These are phyloP conservation scores for Lavandula angustifolia DNA, from an alignment of 257 asterid species.

Conservation along the genomic window DNA sequence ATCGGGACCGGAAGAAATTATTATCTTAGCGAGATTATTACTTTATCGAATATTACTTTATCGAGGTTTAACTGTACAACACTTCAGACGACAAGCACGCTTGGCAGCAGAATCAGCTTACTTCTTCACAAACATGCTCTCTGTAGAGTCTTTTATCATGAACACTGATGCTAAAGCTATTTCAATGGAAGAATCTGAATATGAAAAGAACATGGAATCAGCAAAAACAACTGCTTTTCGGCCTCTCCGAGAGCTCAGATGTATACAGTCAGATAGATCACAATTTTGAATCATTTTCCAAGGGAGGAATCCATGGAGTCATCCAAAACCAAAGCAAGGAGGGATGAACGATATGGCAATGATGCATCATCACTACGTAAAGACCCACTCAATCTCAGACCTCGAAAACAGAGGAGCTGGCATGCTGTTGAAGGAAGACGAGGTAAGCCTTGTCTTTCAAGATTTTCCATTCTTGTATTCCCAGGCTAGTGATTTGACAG, in stretches of 20 bases:
- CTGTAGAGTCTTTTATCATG: constrained; percentile 72
- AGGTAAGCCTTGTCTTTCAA: constrained; percentile 46
- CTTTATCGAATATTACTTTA: no score
- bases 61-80: no score
- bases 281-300: constrained; percentile 34
- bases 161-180: constrained; percentile 68
- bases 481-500: constrained; percentile 66
- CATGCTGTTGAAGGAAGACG: constrained; percentile 65
- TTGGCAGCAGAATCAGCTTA: constrained; percentile 86
- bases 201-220: constrained; percentile 73
- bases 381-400: constrained; percentile 70
- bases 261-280: constrained; percentile 44
- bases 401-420: constrained; percentile 76
- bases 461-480: constrained; percentile 80
- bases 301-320: constrained; percentile 42
- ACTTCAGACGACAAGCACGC: constrained; percentile 80
- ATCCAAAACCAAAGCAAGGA: constrained; percentile 48
- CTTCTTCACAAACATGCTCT: constrained; percentile 90
- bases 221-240: constrained; percentile 67
- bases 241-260: constrained; percentile 60
- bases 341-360: constrained; percentile 43
- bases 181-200: constrained; percentile 85
- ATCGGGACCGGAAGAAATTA: no score
- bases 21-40: no score
- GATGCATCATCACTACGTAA: constrained; percentile 46